Base-by-base conservation (phyloP, 2,329 filamentous ascomycete genomes). In the Calonectria pseudoreteaudii region DNA sequence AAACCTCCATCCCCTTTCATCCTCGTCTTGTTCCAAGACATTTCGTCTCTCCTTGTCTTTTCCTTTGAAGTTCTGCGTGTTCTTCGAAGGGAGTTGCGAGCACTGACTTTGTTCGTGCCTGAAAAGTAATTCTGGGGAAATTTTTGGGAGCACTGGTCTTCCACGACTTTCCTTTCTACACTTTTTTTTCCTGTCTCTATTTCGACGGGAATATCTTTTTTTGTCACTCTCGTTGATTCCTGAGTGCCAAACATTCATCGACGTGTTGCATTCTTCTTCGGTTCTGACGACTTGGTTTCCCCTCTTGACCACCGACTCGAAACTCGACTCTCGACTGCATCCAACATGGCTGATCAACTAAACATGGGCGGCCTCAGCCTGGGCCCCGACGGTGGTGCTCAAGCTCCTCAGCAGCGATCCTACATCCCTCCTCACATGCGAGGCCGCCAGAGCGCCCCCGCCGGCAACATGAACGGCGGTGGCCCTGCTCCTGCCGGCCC, bases 361-460 rank as follows among this genome's bases (percentile, higher is more conserved):
- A 95, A 95, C 89, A 95, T 96, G 91, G 91, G 90, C 84, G 91
- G 92, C 84, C 89, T 96, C 82, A 93, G 87, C 86, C 88, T 96
- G 77, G 91, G 86, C 72, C 84, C 84, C 72, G 84, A 85, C 38
- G 84, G 82, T 70, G 77, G 67, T 34, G 31, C 67, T 23, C 67
- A 81, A 60, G 79, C 76, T 68, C 76, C 75, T 75, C 65, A 80
- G 72, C 77, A 81, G 78, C 93, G 93, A 82, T 94, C 94, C 71
- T 97, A 97, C 89, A 95, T 97, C 79, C 94, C 94, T 78, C 94
- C 94, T 85, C 95, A 97, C 86, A 92, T 96, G 89, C 93, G 94
- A 81, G 90, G 91, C 69, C 82, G 81, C 49, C 77, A 76, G 50
- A 80, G 79, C 70, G 75, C 78, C 41, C 72, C 86, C 78, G 85